phyloP scores from a whole-genome alignment of 352 stramenopile species.

The Globisporangium sylvaticum region DNA sequence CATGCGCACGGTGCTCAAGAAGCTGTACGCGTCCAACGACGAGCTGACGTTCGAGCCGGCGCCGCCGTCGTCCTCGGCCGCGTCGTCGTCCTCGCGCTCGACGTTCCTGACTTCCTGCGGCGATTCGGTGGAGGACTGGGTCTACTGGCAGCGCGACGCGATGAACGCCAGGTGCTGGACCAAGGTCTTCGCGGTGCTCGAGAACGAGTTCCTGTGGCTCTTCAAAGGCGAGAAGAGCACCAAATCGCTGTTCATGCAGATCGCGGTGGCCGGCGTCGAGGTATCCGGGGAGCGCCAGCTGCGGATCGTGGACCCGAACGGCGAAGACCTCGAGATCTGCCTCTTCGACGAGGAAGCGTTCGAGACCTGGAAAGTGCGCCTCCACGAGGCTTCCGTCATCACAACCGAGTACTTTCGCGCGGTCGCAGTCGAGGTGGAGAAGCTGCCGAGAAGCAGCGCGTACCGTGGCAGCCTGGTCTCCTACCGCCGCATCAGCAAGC shows the following conservation, averaged over 20 bases:
- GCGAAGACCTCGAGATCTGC: conserved; percentile 72
- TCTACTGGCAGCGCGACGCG: conserved; percentile 82
- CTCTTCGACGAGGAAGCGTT: conserved; percentile 55
- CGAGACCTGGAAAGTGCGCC: conserved; percentile 38
- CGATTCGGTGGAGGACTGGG: conserved; percentile 65
- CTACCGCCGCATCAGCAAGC: conserved; percentile 52
- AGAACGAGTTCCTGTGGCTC: conserved; percentile 81
- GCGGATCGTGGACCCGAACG: conserved; percentile 69
- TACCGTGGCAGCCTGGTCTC: conserved; percentile 70
- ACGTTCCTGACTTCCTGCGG: conserved; percentile 42
- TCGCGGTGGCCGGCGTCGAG: conserved; percentile 68
- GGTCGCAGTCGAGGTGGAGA: conserved; percentile 45
- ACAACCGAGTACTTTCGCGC: conserved; percentile 66
- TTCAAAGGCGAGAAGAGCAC: conserved; percentile 63
- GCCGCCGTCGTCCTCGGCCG: conserved; percentile 18
- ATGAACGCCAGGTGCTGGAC: conserved; percentile 70
- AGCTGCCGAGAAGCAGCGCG: conserved; percentile 51
- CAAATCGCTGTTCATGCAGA: conserved; percentile 65
- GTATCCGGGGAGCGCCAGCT: conserved; percentile 60
- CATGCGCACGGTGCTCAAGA: conserved; percentile 15
- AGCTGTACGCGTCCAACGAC: conserved; percentile 20
- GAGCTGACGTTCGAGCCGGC: conserved; percentile 25
- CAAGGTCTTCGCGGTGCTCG: conserved; percentile 73
- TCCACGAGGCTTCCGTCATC: conserved; percentile 57
- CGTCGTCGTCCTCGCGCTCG: conserved; percentile 30